Percentiles rank a stretch among this genome's conserved stretches.
phyloP scores from a whole-genome alignment of 768 basidiomycete species.

The Lactarius quietus region DNA sequence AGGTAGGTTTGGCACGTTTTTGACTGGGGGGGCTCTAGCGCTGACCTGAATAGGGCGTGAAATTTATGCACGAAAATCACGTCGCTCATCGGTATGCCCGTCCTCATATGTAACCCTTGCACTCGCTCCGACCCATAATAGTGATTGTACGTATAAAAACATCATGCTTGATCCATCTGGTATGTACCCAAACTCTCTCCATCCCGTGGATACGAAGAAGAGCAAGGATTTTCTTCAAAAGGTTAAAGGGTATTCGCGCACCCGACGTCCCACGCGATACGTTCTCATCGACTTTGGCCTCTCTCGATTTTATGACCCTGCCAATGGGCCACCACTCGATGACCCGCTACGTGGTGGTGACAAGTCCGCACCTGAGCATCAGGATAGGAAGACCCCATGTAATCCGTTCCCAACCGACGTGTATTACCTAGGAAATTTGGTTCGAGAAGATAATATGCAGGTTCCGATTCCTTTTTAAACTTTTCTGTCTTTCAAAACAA shows the following conservation, averaged over 20 bases:
- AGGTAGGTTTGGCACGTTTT: constrained; percentile 13
- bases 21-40: background rate
- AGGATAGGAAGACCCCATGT: background rate
- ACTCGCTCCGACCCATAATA: background rate
- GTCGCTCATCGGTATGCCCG: constrained; percentile 33
- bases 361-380: constrained; percentile 36
- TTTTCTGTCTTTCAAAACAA: no score
- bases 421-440: constrained; percentile 35
- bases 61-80: constrained; percentile 26
- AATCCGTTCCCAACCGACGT: constrained; percentile 37
- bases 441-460: constrained; percentile 29
- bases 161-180: constrained; percentile 32
- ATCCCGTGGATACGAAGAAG: constrained; percentile 25
- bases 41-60: constrained; percentile 22
- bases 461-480: constrained; percentile 27
- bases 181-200: constrained; percentile 32
- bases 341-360: constrained; percentile 40
- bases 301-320: constrained; percentile 32
- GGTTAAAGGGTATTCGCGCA: constrained; percentile 33
- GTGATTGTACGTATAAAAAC: background rate
- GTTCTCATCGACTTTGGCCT: constrained; percentile 38
- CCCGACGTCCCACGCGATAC: constrained; percentile 32
- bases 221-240: constrained; percentile 26
- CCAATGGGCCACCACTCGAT: constrained; percentile 28
- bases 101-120: background rate